Evolutionary conservation across 2,329 filamentous ascomycete species (phyloP).

Genomic region (Dactylonectria estremocensis): DNA sequence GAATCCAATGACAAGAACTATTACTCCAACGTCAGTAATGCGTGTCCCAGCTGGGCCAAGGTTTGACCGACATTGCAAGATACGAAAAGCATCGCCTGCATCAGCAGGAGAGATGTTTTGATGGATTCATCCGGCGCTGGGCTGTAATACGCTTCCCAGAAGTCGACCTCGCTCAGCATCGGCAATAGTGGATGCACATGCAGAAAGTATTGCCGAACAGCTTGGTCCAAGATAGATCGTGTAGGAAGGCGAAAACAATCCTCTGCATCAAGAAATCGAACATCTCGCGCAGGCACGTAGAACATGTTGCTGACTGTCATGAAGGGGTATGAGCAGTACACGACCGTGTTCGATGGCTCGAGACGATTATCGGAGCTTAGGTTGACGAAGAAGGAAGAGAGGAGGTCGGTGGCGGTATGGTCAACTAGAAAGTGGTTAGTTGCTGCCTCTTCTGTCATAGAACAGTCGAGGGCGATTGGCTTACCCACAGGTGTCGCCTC

Average conservation of each 20-base stretch:
- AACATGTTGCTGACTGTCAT: constrained; percentile 10
- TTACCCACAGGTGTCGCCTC: neutral
- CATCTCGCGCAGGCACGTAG: constrained; percentile 4
- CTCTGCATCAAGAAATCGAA: constrained; percentile 7
- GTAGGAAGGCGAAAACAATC: constrained; percentile 1
- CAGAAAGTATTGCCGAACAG: constrained; percentile 12
- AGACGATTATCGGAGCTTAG: neutral
- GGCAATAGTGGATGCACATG: constrained; percentile 14
- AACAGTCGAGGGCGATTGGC: neutral
- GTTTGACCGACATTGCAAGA: neutral
- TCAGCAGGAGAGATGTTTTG: neutral
- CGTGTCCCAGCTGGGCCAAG: neutral
- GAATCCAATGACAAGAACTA: neutral
- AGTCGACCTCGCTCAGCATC: constrained; percentile 8
- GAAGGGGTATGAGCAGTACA: constrained; percentile 11
- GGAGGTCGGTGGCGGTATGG: neutral
- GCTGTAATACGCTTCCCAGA: constrained; percentile 9
- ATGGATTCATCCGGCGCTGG: neutral
- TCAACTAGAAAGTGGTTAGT: neutral
- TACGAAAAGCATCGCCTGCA: constrained; percentile 10
- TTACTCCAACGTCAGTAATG: neutral
- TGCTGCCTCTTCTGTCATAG: neutral
- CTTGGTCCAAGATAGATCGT: constrained; percentile 9
- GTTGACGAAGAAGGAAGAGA: neutral
- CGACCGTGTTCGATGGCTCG: neutral